Conservation (phyloP, 257 asterid species). For the Lycium ferocissimum region DNA sequence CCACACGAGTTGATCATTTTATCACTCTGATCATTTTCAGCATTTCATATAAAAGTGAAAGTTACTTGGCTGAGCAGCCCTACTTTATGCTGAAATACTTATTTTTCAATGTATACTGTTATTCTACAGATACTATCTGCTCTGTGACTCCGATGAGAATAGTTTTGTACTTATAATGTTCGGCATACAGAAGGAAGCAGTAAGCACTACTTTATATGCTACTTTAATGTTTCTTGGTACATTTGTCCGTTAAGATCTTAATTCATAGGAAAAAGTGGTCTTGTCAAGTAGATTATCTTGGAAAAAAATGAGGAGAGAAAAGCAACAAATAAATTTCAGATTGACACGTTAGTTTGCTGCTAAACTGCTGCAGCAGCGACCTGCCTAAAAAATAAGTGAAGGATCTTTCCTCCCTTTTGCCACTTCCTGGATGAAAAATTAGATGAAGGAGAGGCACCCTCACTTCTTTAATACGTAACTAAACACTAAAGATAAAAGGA, state of each 20-base stretch:
- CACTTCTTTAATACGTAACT: not conserved
- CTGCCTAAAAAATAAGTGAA: not conserved
- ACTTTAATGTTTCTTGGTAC: not conserved
- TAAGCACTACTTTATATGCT: constrained; percentile 42
- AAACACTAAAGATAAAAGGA: not conserved
- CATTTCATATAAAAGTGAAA: not conserved
- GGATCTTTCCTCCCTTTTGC: not conserved
- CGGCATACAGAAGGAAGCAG: constrained; percentile 67
- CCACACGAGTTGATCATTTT: not conserved
- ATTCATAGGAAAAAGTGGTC: not conserved
- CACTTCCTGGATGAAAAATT: not conserved
- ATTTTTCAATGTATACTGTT: not conserved
- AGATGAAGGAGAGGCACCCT: not conserved
- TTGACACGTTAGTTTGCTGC: not conserved
- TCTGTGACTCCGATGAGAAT: constrained; percentile 73
- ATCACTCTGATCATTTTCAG: not conserved
- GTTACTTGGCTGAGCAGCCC: not conserved
- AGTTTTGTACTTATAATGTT: constrained; percentile 70
- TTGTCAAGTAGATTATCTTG: not conserved
- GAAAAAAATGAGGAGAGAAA: not conserved
- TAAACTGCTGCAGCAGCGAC: not conserved
- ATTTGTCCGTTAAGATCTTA: not conserved
- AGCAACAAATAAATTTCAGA: not conserved
- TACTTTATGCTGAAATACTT: not conserved
- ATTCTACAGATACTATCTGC: constrained; percentile 69